phyloP scores from a whole-genome alignment of 2,329 filamentous ascomycete genomes.

The Exophiala dermatitidis region DNA sequence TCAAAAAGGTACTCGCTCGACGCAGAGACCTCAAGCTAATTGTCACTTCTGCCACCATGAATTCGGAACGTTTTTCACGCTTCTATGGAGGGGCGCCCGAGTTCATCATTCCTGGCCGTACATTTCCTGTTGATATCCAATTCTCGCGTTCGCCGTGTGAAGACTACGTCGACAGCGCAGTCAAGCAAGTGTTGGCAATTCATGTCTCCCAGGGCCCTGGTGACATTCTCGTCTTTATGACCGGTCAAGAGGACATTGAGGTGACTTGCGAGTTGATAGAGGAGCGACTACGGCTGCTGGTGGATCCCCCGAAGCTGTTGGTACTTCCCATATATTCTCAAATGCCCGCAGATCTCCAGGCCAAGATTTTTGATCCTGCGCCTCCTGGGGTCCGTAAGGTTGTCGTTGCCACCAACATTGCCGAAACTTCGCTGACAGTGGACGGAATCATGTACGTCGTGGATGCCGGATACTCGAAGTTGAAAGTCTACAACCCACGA shows the following conservation, averaged over 20 bases:
- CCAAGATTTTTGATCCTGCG: slow-evolving; percentile 93
- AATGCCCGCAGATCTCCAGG: slow-evolving; percentile 96
- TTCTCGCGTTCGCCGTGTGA: slow-evolving; percentile 92
- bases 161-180: slow-evolving; percentile 94
- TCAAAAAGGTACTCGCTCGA: slow-evolving; percentile 91
- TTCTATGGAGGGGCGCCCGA: slow-evolving; percentile 96
- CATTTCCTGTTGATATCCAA: slow-evolving; percentile 94
- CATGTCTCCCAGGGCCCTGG: slow-evolving; percentile 90
- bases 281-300: slow-evolving; percentile 78
- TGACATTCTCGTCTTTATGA: slow-evolving; percentile 98
- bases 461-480: slow-evolving; percentile 89
- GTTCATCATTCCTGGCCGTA: slow-evolving; percentile 90
- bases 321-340: slow-evolving; percentile 98
- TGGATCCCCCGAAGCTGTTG: slow-evolving; percentile 88
- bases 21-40: slow-evolving; percentile 90
- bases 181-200: slow-evolving; percentile 90
- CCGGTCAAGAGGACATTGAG: slow-evolving; percentile 96
- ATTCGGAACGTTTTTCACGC: slow-evolving; percentile 87
- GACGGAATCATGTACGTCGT: slow-evolving; percentile 99
- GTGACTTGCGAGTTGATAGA: slow-evolving; percentile 88
- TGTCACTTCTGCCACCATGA: slow-evolving; percentile 98
- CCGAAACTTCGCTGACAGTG: slow-evolving; percentile 93
- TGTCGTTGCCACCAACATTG: slow-evolving; percentile 97
- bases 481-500: slow-evolving; percentile 96
- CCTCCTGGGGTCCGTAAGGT: slow-evolving; percentile 88